Evolutionary conservation across 2,329 filamentous ascomycete species (phyloP), one percentile per base, ranked within the genome.

Genomic region (Fusarium falciforme): DNA sequence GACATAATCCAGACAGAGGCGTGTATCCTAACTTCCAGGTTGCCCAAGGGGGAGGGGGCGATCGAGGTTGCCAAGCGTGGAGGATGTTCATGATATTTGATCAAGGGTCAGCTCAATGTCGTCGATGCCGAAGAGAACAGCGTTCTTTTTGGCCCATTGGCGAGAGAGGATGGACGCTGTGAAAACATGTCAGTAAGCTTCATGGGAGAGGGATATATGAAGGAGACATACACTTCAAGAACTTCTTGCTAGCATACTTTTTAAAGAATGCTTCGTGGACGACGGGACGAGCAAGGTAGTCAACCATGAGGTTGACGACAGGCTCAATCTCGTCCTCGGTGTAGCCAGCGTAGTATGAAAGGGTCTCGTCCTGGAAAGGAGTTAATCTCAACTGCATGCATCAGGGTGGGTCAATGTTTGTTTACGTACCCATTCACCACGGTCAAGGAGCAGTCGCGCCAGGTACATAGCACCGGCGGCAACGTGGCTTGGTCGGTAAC

Each of bases 161-260:
- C 96, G 94, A 38, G 95, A 93, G 71, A 97, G 88, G 78, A 98
- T 95, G 29, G 96, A 98, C 78, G 95, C 95, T 98, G 49, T 5
- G 25, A 40, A 4, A 2, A 6, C 2, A 35, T 47, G 73, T 80
- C 40, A 81, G 76, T 35, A 27, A 29, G 22, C 27, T 66, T 54
- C 9, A 36, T 22, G 20, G 8, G 40, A 7, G 4, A 17, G 25
- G 22, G 4, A 14, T 6, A n/a, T 5, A 9, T 31, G 17, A 20
- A 33, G 31, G 25, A 66, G n/a, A 78, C 89, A 85, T 91, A 98
- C 96, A 95, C 87, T 99, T 99, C 79, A 98, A 87, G 86, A 98
- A 99, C 86, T 98, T 98, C 89, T 98, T 99, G 90, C 94, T 97
- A 66, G 96, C 96, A 83, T 99, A 99, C 85, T 99, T 99, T 90